These are phyloP conservation scores for Termitomyces sp. DNA, from an alignment of 768 basidiomycete species.

Conservation along the genomic window DNA sequence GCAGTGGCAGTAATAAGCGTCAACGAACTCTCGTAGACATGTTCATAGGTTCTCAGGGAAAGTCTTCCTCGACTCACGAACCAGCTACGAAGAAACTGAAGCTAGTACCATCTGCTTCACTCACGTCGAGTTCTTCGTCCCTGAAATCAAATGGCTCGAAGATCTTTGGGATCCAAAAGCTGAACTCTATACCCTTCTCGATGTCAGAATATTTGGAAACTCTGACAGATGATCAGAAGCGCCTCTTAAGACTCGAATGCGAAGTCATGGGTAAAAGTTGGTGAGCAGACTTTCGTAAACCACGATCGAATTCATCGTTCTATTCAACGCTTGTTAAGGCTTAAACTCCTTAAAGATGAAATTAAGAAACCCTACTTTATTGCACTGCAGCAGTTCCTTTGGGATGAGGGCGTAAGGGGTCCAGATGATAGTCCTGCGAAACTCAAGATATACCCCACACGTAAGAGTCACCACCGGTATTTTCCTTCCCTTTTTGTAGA, in stretches of 20 bases:
- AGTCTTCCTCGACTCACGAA: slow-evolving; percentile 16
- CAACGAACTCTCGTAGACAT: slow-evolving; percentile 66
- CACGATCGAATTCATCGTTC: neutral
- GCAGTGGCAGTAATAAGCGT: slow-evolving; percentile 31
- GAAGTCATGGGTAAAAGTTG: slow-evolving; percentile 72
- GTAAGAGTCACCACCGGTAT: slow-evolving; percentile 36
- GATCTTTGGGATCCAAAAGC: slow-evolving; percentile 21
- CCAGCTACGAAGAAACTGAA: slow-evolving; percentile 45
- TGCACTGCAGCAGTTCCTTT: slow-evolving; percentile 62
- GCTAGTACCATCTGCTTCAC: slow-evolving; percentile 20
- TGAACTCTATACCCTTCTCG: slow-evolving; percentile 72
- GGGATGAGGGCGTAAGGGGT: slow-evolving; percentile 56
- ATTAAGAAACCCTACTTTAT: slow-evolving; percentile 76
- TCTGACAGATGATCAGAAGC: slow-evolving; percentile 51
- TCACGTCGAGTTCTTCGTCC: slow-evolving; percentile 16
- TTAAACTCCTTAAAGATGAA: slow-evolving; percentile 70
- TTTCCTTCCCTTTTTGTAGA: slow-evolving; percentile 2
- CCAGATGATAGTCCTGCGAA: slow-evolving; percentile 37
- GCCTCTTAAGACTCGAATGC: slow-evolving; percentile 61
- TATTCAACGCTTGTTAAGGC: slow-evolving; percentile 35
- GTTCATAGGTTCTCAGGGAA: slow-evolving; percentile 33
- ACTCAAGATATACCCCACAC: slow-evolving; percentile 71
- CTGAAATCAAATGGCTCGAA: slow-evolving; percentile 9
- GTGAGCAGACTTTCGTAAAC: slow-evolving; percentile 28
- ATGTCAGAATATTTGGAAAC: slow-evolving; percentile 44